Evolutionary conservation across 352 stramenopile species (phyloP), one percentile per base, ranked within the genome.

Genomic region (Globisporangium splendens): DNA sequence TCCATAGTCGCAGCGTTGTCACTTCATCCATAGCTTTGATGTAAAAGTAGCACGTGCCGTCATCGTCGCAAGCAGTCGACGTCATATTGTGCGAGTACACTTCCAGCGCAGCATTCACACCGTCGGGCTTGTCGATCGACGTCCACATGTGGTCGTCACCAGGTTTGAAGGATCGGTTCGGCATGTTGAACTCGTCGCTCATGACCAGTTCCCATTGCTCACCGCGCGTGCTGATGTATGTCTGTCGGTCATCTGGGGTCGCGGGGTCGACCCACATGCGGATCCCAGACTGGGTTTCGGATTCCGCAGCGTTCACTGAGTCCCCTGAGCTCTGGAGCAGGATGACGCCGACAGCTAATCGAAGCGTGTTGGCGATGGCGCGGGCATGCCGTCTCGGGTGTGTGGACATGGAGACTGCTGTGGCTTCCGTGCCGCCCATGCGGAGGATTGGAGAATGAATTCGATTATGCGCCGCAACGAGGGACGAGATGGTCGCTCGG

Each of bases 61-160:
- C 66, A 22, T 50, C 57, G 18, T 79, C 71, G 46, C 76, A 86
- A 41, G 73, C 79, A 13, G 77, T 86, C 12, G 66, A 83, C 12
- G 75, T 78, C 67, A 95, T 96, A 24, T 82, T 89, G 56, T 88
- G 84, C 47, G 92, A 92, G 73, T 98, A 98, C 61, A 97, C 89
- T 46, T 98, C 90, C 18, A 97, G 70, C 6, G 92, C 93, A 13
- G 76, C 80, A 50, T 96, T 96, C n/a, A 91, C 93, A 57, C 92
- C 91, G 65, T 98, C 93, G 52, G 97, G 96, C 61, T 98, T 98
- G 42, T 98, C 75, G 41, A 97, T 77, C 4, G 93, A 90, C n/a
- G 91, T 98, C 93, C 93, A 98, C 31, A 91, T 69, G 39, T 96
- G 92, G 72, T 98, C 95, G 21, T 83, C 64, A 11, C 93, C 93